Evolutionary conservation across 1,284 basidiomycete species (phyloP), one percentile per base, ranked within the genome.

Genomic region (Takashimella koratensis): DNA sequence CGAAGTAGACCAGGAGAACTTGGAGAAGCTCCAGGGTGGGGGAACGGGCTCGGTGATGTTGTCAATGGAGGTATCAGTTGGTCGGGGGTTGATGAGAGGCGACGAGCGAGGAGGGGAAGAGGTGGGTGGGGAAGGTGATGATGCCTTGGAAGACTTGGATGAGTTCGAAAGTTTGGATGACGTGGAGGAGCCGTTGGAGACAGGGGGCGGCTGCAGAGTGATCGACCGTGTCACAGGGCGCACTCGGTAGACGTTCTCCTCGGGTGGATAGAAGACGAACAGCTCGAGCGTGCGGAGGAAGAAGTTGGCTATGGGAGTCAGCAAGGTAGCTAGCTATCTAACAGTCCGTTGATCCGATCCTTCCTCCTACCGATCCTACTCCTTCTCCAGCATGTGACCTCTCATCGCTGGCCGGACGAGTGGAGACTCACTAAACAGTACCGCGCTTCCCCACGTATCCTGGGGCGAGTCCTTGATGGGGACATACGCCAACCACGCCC

Each of bases 231-330:
- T 16, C 20, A 10, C 20, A 4, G 46, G 49, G 16, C 30, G 43
- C 3, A 72, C 21, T 5, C 70, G 64, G 50, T 62, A 68, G 11
- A 59, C 54, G 39, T 67, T 41, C 30, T 65, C 57, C 49, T 74
- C 72, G 1, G 70, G 58, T 1, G 69, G 66, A 45, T 60, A 73
- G 49, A 68, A 58, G 11, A 71, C 52, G 25, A 72, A 54, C 19
- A 59, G 52, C 43, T 71, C 67, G 3, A 68, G 27, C 0, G 66
- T 54, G 13, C 62, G 59, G 19, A 64, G 48, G 8, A 41, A 22
- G 30, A 59, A 66, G 41, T 45, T 49, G 21, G 49, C 58, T 53
- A 47, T 2, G 39, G 41, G 23, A 5, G 45, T 25, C 22, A 30
- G 26, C n/a, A n/a, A n/a, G n/a, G n/a, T n/a, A n/a, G n/a, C n/a